phyloP scores from a whole-genome alignment of 352 stramenopile species.

The Phytopythium helicoides region DNA sequence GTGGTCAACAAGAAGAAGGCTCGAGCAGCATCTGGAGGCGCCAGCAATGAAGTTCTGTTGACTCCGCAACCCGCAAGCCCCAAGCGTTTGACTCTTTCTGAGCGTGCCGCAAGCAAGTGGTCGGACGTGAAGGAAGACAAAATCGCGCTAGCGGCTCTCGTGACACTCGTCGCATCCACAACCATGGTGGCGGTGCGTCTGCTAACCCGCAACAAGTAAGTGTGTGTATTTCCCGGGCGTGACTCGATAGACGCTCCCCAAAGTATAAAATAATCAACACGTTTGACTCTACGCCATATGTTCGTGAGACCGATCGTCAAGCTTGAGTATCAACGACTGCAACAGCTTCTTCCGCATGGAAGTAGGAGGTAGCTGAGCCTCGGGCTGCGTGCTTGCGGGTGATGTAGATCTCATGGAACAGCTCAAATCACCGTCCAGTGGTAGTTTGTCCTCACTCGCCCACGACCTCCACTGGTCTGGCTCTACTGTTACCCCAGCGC shows the following conservation, averaged over 20 bases:
- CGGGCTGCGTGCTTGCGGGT: constrained; percentile 26
- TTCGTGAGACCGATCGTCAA: constrained; percentile 49
- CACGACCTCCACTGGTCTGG: constrained; percentile 57
- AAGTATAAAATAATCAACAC: constrained; percentile 5
- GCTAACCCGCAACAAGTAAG: constrained; percentile 36
- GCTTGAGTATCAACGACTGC: constrained; percentile 55
- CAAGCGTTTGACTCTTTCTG: not conserved
- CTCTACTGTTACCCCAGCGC: constrained; percentile 14
- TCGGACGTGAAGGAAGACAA: constrained; percentile 42
- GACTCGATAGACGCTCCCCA: no score
- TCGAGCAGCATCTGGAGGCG: no score
- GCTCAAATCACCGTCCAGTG: constrained; percentile 34
- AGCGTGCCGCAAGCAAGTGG: constrained; percentile 20
- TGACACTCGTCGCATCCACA: constrained; percentile 49
- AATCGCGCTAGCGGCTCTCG: constrained; percentile 41
- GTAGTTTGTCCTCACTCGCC: constrained; percentile 54
- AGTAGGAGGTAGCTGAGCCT: constrained; percentile 42
- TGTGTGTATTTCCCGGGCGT: no score
- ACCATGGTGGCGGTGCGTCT: constrained; percentile 48
- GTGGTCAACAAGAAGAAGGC: constrained; percentile 10
- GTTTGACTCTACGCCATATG: not conserved
- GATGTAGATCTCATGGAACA: constrained; percentile 43
- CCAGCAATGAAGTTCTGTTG: no score
- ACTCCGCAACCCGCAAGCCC: not conserved
- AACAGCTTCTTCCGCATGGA: constrained; percentile 61